These are phyloP conservation scores for Magnolia changhungtana DNA, from an alignment of 164 flowering plant genomes.

Conservation along the genomic window DNA sequence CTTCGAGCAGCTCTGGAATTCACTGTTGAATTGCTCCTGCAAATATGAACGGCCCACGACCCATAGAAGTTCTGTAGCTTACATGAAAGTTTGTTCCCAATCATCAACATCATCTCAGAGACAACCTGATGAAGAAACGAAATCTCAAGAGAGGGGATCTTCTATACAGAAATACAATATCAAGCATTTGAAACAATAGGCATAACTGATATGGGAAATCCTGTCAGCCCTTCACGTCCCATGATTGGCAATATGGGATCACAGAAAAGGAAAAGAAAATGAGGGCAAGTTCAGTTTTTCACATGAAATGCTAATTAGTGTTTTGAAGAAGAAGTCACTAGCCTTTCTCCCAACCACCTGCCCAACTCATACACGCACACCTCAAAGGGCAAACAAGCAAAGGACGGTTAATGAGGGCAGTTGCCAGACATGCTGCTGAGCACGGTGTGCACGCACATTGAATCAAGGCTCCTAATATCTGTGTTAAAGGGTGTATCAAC, in stretches of 20 bases:
- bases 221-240: neutral
- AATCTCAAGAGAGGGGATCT: neutral
- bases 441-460: no score
- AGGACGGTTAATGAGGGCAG: no score
- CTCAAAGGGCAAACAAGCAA: no score
- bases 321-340: no score
- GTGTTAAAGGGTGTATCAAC: no score
- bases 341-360: no score
- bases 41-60: constrained; percentile 47
- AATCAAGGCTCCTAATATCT: no score
- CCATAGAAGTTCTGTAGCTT: constrained; percentile 46
- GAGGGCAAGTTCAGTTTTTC: neutral
- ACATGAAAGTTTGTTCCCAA: constrained; percentile 45
- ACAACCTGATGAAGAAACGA: constrained; percentile 39
- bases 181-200: neutral
- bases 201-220: neutral
- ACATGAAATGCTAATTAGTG: no score
- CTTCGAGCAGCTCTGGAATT: constrained; percentile 52
- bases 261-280: neutral
- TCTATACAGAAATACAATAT: neutral
- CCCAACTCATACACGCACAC: no score
- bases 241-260: neutral
- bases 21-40: constrained; percentile 36
- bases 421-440: no score
- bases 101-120: constrained; percentile 50